Evolutionary conservation across 768 basidiomycete genomes (phyloP).

Genomic region (Trametes cinnabarina): DNA sequence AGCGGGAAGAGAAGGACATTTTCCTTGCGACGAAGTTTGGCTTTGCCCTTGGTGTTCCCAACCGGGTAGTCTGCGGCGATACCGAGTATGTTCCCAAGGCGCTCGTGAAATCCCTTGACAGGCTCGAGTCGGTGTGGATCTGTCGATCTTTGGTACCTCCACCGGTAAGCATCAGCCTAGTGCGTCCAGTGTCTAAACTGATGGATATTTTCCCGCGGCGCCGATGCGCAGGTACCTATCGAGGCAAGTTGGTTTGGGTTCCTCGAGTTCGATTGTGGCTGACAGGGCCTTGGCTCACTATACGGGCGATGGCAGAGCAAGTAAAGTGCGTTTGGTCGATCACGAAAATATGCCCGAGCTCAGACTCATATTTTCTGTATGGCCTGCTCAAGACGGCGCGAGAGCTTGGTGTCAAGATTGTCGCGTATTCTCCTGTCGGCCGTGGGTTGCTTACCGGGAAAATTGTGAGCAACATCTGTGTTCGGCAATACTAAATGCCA

Average conservation of each 20-base stretch:
- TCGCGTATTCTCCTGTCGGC: constrained; percentile 43
- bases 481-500: too few species aligned
- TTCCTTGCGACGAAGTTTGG: constrained; percentile 67
- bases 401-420: constrained; percentile 44
- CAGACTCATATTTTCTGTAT: too few species aligned
- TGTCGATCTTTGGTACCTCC: constrained; percentile 42
- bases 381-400: constrained; percentile 39
- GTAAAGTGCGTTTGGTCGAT: too few species aligned
- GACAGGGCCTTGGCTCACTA: constrained; percentile 1
- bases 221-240: constrained; percentile 26
- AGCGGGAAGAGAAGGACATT: constrained; percentile 51
- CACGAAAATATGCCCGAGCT: too few species aligned
- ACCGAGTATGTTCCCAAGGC: constrained; percentile 41
- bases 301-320: constrained; percentile 29
- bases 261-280: neutral
- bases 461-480: constrained; percentile 30
- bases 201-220: constrained; percentile 12
- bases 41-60: constrained; percentile 24
- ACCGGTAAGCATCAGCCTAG: constrained; percentile 27
- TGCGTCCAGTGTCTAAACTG: constrained; percentile 17
- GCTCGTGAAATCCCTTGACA: constrained; percentile 39
- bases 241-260: constrained; percentile 16
- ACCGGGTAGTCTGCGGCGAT: constrained; percentile 31
- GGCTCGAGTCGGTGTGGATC: constrained; percentile 35
- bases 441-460: constrained; percentile 31